Evolutionary conservation across 176 grass and related monocot species (phyloP).

Genomic region (Cenchrus purpureus): DNA sequence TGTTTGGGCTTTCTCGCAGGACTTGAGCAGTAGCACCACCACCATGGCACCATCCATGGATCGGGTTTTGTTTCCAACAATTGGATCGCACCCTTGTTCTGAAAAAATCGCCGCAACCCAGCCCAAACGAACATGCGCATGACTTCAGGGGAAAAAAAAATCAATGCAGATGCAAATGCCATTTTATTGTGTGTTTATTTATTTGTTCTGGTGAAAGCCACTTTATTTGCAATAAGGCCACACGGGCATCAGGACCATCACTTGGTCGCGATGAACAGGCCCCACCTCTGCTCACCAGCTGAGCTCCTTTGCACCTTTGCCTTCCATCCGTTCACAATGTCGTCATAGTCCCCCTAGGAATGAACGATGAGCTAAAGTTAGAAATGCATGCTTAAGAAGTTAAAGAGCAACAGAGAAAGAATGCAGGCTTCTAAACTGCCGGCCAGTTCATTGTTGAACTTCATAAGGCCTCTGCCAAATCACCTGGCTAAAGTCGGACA

Average conservation of each 20-base stretch:
- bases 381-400: neutral
- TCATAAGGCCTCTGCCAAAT: conserved; percentile 8
- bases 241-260: conserved; percentile 25
- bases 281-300: conserved; percentile 90
- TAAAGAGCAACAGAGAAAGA: neutral
- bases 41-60: too few relatives aligned
- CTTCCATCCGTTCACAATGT: conserved; percentile 89
- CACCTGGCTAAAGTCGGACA: conserved; percentile 83
- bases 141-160: neutral
- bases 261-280: conserved; percentile 86
- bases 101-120: neutral
- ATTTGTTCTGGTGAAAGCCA: neutral
- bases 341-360: conserved; percentile 78
- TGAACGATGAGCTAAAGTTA: conserved; percentile 23
- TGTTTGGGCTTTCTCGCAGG: too few relatives aligned
- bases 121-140: neutral
- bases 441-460: neutral
- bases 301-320: conserved; percentile 81
- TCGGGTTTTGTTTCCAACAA: too few relatives aligned
- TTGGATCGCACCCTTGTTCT: too few relatives aligned
- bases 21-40: too few relatives aligned
- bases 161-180: neutral
- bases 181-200: neutral
- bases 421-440: neutral
- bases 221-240: conserved; percentile 39